Conservation (phyloP, 2,329 filamentous ascomycete species). For the Cladosporium sp. region DNA sequence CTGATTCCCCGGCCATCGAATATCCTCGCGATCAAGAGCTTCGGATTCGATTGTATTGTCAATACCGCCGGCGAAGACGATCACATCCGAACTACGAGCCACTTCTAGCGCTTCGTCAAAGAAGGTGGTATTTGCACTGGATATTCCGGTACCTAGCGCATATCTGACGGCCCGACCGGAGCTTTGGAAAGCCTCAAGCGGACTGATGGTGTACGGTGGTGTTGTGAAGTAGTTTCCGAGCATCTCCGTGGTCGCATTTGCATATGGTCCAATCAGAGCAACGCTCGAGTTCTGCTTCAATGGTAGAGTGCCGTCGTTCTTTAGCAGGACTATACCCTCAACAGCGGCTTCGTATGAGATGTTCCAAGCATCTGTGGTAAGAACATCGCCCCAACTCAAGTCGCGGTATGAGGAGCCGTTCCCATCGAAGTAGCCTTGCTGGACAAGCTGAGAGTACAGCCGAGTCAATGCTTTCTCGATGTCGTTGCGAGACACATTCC, state of each 20-base stretch:
- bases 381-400: constrained; percentile 52
- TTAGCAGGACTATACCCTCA: constrained; percentile 44
- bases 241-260: constrained; percentile 50
- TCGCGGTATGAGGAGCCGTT: constrained; percentile 42
- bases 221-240: constrained; percentile 49
- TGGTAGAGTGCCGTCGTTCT: constrained; percentile 46
- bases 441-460: constrained; percentile 50
- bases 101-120: constrained; percentile 18
- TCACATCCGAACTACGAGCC: constrained; percentile 19
- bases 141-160: constrained; percentile 18
- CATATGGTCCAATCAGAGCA: constrained; percentile 54
- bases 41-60: constrained; percentile 42
- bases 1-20: constrained; percentile 42
- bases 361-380: constrained; percentile 48
- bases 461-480: constrained; percentile 48
- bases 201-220: constrained; percentile 20
- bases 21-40: constrained; percentile 36
- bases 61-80: constrained; percentile 23
- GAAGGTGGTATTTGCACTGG: constrained; percentile 15
- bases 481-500: constrained; percentile 40
- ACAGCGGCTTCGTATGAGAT: constrained; percentile 42
- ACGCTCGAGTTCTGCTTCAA: constrained; percentile 34
- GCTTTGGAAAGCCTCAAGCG: constrained; percentile 18
- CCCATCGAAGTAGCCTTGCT: constrained; percentile 53
- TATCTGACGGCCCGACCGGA: constrained; percentile 15